phyloP scores from a whole-genome alignment of 2,329 filamentous ascomycete genomes.

The Botrytis sinoallii region DNA sequence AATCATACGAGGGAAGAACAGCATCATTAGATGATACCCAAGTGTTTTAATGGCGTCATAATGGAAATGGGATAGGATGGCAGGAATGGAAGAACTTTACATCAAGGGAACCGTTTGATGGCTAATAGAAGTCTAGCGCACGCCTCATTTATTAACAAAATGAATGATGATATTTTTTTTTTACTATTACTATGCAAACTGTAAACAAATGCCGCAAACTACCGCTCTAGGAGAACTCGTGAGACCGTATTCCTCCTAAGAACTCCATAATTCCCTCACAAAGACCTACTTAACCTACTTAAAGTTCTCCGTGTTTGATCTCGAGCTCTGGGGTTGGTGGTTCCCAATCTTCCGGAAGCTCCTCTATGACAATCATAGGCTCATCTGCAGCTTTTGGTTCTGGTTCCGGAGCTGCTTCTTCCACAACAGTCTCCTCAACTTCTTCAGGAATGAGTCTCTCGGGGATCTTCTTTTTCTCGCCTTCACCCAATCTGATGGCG shows the following conservation, averaged over 20 bases:
- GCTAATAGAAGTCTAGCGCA: neutral
- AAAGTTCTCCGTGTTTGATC: constrained; percentile 22
- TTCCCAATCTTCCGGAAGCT: constrained; percentile 6
- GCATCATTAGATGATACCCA: constrained; percentile 23
- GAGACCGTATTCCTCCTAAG: neutral
- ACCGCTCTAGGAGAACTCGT: neutral
- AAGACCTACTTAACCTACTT: neutral
- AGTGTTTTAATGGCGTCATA: constrained; percentile 19
- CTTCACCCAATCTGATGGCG: constrained; percentile 84
- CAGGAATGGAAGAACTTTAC: neutral
- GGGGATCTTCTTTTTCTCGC: constrained; percentile 72
- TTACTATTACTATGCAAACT: neutral
- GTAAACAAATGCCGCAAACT: neutral
- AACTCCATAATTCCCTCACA: neutral
- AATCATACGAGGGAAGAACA: neutral
- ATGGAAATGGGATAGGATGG: neutral
- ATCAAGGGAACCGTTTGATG: neutral
- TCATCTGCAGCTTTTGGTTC: constrained; percentile 24
- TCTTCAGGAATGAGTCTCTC: constrained; percentile 52
- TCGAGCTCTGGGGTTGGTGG: constrained; percentile 16
- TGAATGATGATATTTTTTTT: neutral
- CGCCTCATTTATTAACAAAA: neutral
- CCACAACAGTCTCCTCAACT: constrained; percentile 45
- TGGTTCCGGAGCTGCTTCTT: constrained; percentile 34
- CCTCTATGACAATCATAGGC: constrained; percentile 6